phyloP scores from a whole-genome alignment of 2,329 filamentous ascomycete genomes.

The Sporothrix dimorphospora region DNA sequence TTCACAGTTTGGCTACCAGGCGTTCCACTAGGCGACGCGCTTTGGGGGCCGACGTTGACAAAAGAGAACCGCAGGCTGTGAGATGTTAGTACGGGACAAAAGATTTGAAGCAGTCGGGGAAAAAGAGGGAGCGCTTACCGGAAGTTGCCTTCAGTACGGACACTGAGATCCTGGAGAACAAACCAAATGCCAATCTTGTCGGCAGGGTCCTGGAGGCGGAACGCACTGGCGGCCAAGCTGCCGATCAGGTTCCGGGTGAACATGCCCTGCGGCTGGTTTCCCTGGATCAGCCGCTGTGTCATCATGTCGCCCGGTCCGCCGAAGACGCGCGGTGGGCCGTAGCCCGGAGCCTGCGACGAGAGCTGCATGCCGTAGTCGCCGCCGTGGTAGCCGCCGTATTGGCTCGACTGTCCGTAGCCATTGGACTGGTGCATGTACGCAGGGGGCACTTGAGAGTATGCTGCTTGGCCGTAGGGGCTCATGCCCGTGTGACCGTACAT shows the following conservation, averaged over 20 bases:
- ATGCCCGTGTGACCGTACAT: constrained; percentile 36
- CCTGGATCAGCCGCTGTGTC: constrained; percentile 43
- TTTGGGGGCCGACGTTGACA: constrained; percentile 73
- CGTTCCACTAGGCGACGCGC: constrained; percentile 42
- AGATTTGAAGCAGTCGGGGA: background rate
- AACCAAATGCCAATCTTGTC: constrained; percentile 94
- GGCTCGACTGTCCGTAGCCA: constrained; percentile 43
- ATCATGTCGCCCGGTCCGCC: constrained; percentile 41
- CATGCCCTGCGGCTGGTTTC: constrained; percentile 72
- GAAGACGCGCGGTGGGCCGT: constrained; percentile 41
- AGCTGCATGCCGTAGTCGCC: constrained; percentile 34
- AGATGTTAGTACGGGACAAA: background rate
- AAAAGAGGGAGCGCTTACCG: constrained; percentile 58
- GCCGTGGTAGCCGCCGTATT: constrained; percentile 40
- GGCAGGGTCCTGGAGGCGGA: constrained; percentile 75
- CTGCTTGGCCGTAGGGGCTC: constrained; percentile 38
- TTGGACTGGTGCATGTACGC: constrained; percentile 36
- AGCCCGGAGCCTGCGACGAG: constrained; percentile 31
- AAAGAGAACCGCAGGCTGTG: constrained; percentile 69
- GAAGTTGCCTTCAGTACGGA: constrained; percentile 89
- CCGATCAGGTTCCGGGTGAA: constrained; percentile 95
- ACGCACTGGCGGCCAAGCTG: constrained; percentile 85
- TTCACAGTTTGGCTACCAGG: constrained; percentile 60
- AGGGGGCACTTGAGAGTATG: constrained; percentile 34
- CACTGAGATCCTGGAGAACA: constrained; percentile 90